Evolutionary conservation across 768 basidiomycete genomes (phyloP).

Genomic region (Trametes maxima): DNA sequence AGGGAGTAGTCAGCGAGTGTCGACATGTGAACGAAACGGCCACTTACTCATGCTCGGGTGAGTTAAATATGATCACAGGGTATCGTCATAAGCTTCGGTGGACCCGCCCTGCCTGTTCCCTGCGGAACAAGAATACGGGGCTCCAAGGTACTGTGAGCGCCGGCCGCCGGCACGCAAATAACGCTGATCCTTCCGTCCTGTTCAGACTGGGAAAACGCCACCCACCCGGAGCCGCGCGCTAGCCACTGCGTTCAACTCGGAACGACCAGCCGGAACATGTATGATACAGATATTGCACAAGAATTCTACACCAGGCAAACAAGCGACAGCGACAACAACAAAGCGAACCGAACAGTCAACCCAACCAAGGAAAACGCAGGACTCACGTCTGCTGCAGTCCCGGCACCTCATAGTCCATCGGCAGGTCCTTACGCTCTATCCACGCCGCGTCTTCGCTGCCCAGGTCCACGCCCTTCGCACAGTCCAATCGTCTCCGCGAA

Average conservation of each 20-base stretch:
- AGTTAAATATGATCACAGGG: too few species aligned
- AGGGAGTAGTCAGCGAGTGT: too few species aligned
- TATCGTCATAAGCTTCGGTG: too few species aligned
- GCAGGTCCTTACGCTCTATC: conserved; percentile 75
- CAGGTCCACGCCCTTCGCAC: conserved; percentile 66
- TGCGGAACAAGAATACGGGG: too few species aligned
- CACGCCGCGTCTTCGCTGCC: conserved; percentile 63
- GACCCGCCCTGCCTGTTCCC: too few species aligned
- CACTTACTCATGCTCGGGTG: too few species aligned
- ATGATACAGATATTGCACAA: neutral
- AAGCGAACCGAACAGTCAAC: neutral
- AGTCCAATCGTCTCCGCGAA: conserved; percentile 56
- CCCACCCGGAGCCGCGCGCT: too few species aligned
- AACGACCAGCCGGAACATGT: neutral
- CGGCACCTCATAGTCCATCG: conserved; percentile 72
- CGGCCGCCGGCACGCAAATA: too few species aligned
- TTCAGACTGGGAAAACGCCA: too few species aligned
- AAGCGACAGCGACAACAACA: conserved; percentile 6
- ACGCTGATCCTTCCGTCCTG: too few species aligned
- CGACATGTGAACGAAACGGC: too few species aligned
- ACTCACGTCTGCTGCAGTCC: conserved; percentile 39
- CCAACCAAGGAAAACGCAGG: neutral
- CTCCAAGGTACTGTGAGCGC: too few species aligned
- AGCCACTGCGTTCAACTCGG: neutral
- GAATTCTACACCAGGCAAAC: neutral